Conservation (phyloP, 108 stramenopile genomes). For the Nitzschia sp. region DNA sequence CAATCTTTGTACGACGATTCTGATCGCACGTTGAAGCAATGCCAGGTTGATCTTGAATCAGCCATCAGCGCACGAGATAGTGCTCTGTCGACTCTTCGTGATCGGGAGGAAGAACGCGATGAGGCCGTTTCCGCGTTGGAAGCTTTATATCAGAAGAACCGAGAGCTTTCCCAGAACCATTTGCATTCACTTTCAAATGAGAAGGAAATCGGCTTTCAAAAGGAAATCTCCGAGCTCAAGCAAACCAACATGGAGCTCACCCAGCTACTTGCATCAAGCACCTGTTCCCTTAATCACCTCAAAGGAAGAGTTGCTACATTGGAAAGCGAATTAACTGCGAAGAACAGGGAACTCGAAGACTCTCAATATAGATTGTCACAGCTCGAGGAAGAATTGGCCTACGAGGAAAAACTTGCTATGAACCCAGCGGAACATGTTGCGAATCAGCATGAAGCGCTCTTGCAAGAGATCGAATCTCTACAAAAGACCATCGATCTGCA, state of each 20-base stretch:
- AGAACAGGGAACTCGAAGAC: conserved; percentile 32
- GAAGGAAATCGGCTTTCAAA: conserved; percentile 1
- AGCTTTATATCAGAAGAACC: conserved; percentile 25
- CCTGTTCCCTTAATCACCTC: conserved; percentile 63
- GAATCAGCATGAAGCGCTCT: conserved; percentile 9
- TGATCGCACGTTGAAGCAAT: neutral
- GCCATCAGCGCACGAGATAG: neutral
- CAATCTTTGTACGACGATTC: neutral
- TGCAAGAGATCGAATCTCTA: conserved; percentile 50
- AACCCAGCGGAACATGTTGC: neutral
- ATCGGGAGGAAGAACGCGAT: conserved; percentile 32
- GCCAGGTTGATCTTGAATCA: neutral
- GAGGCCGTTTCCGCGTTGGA: conserved; percentile 33
- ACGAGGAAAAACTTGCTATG: conserved; percentile 1
- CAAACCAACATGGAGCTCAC: conserved; percentile 58
- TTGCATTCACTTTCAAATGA: conserved; percentile 8
- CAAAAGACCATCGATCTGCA: conserved; percentile 45
- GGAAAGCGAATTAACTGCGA: conserved; percentile 37
- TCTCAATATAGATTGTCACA: conserved; percentile 29
- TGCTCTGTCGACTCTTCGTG: conserved; percentile 15
- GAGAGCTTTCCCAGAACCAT: conserved; percentile 1
- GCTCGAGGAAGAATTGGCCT: conserved; percentile 56
- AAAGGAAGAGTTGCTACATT: conserved; percentile 29
- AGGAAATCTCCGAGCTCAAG: conserved; percentile 29
- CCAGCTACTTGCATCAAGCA: conserved; percentile 55